Conservation (phyloP, 1,284 basidiomycete species). For the Earliella scabrosa region DNA sequence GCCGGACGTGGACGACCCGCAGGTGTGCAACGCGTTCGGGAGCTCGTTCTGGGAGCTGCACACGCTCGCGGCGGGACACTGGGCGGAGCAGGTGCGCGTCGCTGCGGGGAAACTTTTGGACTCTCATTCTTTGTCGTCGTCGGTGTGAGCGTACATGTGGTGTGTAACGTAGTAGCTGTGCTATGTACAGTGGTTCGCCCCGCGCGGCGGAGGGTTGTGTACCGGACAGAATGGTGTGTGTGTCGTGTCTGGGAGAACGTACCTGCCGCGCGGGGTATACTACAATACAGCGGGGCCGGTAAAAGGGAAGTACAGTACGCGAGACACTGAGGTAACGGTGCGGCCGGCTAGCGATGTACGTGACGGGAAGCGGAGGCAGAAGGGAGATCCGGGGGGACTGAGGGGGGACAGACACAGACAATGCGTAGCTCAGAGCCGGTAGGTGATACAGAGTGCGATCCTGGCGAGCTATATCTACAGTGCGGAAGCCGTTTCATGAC, state of each 20-base stretch:
- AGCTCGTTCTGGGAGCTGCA: constrained; percentile 75
- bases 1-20: constrained; percentile 85
- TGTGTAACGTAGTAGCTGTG: neutral
- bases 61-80: constrained; percentile 60
- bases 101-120: constrained; percentile 30
- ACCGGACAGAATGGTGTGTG: too few species aligned
- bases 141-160: neutral
- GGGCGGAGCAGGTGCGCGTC: constrained; percentile 62
- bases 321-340: neutral
- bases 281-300: too few species aligned
- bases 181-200: neutral
- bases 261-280: too few species aligned
- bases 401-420: neutral
- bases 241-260: too few species aligned
- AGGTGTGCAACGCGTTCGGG: constrained; percentile 76
- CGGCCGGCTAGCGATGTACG: neutral
- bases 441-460: constrained; percentile 27
- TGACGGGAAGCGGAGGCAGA: too few species aligned
- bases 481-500: constrained; percentile 7
- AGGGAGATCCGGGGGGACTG: too few species aligned
- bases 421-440: constrained; percentile 1
- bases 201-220: neutral
- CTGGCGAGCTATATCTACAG: constrained; percentile 28
- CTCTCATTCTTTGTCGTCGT: constrained; percentile 11
- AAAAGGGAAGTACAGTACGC: too few species aligned